These are phyloP conservation scores for Hansenula sp. DNA, from an alignment of 1,139 yeast genomes.

Conservation along the genomic window DNA sequence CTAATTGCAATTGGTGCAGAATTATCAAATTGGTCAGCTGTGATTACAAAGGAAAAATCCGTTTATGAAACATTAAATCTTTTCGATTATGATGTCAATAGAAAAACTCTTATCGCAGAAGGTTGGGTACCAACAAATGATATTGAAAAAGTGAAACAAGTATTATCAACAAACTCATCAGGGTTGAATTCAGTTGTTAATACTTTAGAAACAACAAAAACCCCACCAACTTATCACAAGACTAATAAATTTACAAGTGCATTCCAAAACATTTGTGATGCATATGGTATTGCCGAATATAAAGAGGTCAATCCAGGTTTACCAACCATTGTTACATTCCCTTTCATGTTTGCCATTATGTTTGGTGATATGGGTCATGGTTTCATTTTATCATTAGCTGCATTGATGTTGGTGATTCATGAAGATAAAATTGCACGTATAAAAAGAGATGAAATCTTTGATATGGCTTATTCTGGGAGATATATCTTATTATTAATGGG, in stretches of 20 bases:
- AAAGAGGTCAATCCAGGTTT: slow-evolving; percentile 96
- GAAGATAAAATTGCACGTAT: slow-evolving; percentile 61
- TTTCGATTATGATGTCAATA: slow-evolving; percentile 78
- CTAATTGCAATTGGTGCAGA: slow-evolving; percentile 71
- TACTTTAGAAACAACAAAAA: slow-evolving; percentile 70
- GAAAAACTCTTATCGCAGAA: slow-evolving; percentile 92
- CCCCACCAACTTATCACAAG: slow-evolving; percentile 91
- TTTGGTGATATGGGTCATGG: slow-evolving; percentile 99
- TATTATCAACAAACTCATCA: slow-evolving; percentile 49
- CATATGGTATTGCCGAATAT: slow-evolving; percentile 91
- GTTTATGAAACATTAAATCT: slow-evolving; percentile 73
- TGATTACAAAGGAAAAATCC: slow-evolving; percentile 65
- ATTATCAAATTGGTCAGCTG: slow-evolving; percentile 63
- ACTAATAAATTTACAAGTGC: slow-evolving; percentile 91
- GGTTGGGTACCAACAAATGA: slow-evolving; percentile 85
- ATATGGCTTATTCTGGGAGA: slow-evolving; percentile 93
- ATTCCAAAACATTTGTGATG: slow-evolving; percentile 90
- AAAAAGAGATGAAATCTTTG: slow-evolving; percentile 89
- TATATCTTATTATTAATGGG: slow-evolving; percentile 92
- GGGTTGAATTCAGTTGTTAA: slow-evolving; percentile 77
- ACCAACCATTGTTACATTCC: slow-evolving; percentile 92
- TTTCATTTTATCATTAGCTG: slow-evolving; percentile 68
- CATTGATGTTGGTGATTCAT: slow-evolving; percentile 61
- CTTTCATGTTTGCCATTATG: slow-evolving; percentile 99
- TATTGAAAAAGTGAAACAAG: slow-evolving; percentile 37